Percentiles rank a stretch among this genome's conserved stretches.
phyloP scores from a whole-genome alignment of 257 asterid genomes.

The Jacaranda mimosifolia region DNA sequence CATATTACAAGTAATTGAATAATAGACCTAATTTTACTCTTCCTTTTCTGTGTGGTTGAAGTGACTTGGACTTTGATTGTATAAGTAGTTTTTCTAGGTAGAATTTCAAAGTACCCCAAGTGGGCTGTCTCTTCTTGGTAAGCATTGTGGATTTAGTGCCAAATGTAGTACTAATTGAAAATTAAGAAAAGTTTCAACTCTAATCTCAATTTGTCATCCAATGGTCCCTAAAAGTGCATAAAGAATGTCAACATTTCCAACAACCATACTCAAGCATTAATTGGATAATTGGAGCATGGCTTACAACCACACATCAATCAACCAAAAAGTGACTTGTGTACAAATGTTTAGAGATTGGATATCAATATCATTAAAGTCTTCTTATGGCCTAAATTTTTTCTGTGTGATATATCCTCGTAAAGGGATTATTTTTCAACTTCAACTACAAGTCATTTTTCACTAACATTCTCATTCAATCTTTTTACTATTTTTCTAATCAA shows the following conservation, averaged over 20 bases:
- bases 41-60: background rate
- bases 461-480: too few species aligned
- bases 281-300: constrained; percentile 12
- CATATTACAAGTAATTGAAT: too few species aligned
- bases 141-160: background rate
- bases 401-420: background rate
- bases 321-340: background rate
- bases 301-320: background rate
- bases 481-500: too few species aligned
- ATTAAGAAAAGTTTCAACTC: background rate
- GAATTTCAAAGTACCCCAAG: background rate
- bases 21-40: too few species aligned
- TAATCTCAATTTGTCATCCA: constrained; percentile 19
- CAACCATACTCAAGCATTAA: constrained; percentile 28
- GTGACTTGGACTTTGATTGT: background rate
- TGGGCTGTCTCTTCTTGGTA: background rate
- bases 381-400: background rate
- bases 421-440: too few species aligned
- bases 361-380: background rate
- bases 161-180: background rate
- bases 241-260: constrained; percentile 44
- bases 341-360: constrained; percentile 10
- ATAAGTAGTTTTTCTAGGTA: background rate
- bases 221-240: constrained; percentile 38
- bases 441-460: too few species aligned